These are phyloP conservation scores for Lepiota subincarnata DNA, from an alignment of 768 basidiomycete genomes.

Conservation along the genomic window DNA sequence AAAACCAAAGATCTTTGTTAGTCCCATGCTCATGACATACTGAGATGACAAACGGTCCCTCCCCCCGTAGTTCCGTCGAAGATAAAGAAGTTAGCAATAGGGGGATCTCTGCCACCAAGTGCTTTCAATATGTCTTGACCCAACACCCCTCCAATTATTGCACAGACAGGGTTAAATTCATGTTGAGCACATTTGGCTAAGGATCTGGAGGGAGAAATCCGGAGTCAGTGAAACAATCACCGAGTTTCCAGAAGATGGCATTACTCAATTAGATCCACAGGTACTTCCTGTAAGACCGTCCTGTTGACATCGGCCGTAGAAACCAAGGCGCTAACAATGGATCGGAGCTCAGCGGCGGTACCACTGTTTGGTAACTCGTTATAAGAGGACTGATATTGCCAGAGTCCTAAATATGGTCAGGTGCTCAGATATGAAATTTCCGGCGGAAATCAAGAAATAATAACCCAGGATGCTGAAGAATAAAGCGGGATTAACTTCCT, in stretches of 20 bases:
- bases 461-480: constrained; percentile 73
- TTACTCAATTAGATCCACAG: constrained; percentile 62
- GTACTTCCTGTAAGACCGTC: constrained; percentile 54
- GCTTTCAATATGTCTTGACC: constrained; percentile 94
- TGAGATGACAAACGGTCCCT: constrained; percentile 61
- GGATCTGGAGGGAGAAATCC: constrained; percentile 40
- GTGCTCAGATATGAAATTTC: not conserved
- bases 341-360: constrained; percentile 49
- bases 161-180: constrained; percentile 92
- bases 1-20: not conserved
- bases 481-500: constrained; percentile 74
- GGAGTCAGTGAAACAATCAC: constrained; percentile 2
- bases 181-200: constrained; percentile 64
- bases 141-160: constrained; percentile 90
- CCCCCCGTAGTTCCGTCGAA: constrained; percentile 83
- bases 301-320: constrained; percentile 64
- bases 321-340: constrained; percentile 61
- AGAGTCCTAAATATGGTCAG: constrained; percentile 51
- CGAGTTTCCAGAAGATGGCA: constrained; percentile 14
- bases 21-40: constrained; percentile 34
- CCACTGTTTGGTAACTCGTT: constrained; percentile 52
- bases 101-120: constrained; percentile 84
- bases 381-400: constrained; percentile 70
- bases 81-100: constrained; percentile 87
- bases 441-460: constrained; percentile 10